These are phyloP conservation scores for Trichothecium roseum DNA, from an alignment of 2,329 filamentous ascomycete genomes.

Conservation along the genomic window DNA sequence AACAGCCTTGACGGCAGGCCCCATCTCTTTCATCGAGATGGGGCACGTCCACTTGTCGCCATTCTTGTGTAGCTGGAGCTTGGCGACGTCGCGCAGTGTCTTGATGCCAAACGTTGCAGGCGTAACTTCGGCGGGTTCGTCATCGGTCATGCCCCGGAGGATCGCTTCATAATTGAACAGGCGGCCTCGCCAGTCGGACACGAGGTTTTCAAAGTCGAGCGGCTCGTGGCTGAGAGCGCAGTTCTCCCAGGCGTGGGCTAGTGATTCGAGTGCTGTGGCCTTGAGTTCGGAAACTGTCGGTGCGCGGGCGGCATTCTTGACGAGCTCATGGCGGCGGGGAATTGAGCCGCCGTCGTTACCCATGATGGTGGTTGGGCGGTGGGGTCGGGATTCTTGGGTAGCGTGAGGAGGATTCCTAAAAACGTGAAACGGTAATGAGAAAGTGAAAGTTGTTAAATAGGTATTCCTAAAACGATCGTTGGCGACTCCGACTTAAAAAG, in stretches of 20 bases:
- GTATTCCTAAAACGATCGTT: too few relatives aligned
- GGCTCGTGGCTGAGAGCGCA: constrained; percentile 77
- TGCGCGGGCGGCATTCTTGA: constrained; percentile 80
- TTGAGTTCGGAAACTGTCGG: constrained; percentile 81
- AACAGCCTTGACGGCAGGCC: constrained; percentile 66
- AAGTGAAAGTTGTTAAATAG: neutral
- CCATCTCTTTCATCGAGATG: constrained; percentile 76
- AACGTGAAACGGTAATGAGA: neutral
- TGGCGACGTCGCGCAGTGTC: constrained; percentile 75
- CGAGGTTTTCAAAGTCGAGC: constrained; percentile 59
- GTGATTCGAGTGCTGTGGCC: constrained; percentile 74
- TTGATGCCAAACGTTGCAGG: constrained; percentile 54
- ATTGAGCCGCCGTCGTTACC: constrained; percentile 98
- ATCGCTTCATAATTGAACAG: constrained; percentile 95
- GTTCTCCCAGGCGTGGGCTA: constrained; percentile 76
- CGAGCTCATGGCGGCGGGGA: constrained; percentile 87
- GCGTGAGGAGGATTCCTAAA: neutral
- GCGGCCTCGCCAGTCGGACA: constrained; percentile 74
- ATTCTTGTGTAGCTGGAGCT: constrained; percentile 57
- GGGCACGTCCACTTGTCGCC: constrained; percentile 68
- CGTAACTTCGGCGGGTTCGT: constrained; percentile 42
- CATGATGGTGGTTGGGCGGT: constrained; percentile 44
- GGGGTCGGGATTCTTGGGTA: neutral
- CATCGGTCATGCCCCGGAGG: constrained; percentile 48
- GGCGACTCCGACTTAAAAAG: too few relatives aligned